Conservation (phyloP, 164 flowering plant species). For the Buxus sempervirens region DNA sequence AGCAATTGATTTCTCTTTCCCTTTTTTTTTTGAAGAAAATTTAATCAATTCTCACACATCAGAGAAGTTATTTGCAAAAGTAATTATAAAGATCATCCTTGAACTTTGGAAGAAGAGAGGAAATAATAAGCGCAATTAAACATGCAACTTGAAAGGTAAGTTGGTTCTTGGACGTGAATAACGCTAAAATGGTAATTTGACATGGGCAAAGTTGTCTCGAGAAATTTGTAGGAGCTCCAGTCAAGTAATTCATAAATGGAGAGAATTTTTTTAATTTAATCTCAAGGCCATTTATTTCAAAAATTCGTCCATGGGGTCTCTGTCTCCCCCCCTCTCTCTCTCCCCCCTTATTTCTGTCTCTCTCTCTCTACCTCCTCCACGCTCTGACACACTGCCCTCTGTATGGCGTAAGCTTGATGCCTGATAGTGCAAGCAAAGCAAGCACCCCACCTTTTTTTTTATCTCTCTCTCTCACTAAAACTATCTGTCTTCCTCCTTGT, state of each 20-base stretch:
- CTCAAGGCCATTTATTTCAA: not conserved
- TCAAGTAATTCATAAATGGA: not conserved
- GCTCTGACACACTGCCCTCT: slow-evolving; percentile 61
- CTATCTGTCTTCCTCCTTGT: slow-evolving; percentile 27
- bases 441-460: slow-evolving; percentile 34
- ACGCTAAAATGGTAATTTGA: not conserved
- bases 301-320: not conserved
- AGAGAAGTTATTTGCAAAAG: too few relatives aligned
- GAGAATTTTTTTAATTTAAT: slow-evolving; percentile 2
- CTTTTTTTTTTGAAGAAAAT: too few relatives aligned
- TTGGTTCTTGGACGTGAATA: not conserved
- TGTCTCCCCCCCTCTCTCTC: slow-evolving; percentile 22
- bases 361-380: slow-evolving; percentile 35
- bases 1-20: too few relatives aligned
- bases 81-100: too few relatives aligned
- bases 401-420: slow-evolving; percentile 77
- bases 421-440: slow-evolving; percentile 98
- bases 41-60: too few relatives aligned
- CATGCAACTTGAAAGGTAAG: too few relatives aligned
- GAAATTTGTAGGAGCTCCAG: not conserved
- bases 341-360: slow-evolving; percentile 22
- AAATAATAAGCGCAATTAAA: too few relatives aligned
- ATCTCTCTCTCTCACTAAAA: slow-evolving; percentile 17
- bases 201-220: not conserved
- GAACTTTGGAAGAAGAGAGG: too few relatives aligned